A percentile compares a stretch with the other conserved stretches of the same genome.
phyloP scores from a whole-genome alignment of 208 protist species.

The Leishmania tropica region DNA sequence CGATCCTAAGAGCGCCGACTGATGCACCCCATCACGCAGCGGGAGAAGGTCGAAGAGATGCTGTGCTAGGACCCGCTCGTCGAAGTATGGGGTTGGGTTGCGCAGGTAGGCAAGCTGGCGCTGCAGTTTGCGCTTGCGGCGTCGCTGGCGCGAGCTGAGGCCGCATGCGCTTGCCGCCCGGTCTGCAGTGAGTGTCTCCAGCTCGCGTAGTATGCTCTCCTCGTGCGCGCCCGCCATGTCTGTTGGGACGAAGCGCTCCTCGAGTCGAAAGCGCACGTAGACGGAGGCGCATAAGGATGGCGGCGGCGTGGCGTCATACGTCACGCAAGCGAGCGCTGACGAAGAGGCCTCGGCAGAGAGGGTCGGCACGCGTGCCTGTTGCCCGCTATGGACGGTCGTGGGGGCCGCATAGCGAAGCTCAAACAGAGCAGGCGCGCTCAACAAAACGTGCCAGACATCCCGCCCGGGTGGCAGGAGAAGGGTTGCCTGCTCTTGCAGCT shows the following conservation, averaged over 20 bases:
- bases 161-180: constrained; percentile 32
- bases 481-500: constrained; percentile 40
- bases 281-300: constrained; percentile 15
- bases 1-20: constrained; percentile 31
- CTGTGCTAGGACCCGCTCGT: constrained; percentile 73
- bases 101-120: constrained; percentile 63
- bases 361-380: not conserved
- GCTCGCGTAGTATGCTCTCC: constrained; percentile 14
- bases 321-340: not conserved
- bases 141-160: constrained; percentile 32
- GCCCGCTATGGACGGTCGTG: not conserved
- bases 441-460: constrained; percentile 71
- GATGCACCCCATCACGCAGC: constrained; percentile 27
- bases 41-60: constrained; percentile 80
- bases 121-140: constrained; percentile 44
- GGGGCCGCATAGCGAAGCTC: constrained; percentile 1
- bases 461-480: constrained; percentile 51
- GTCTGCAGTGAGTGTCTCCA: constrained; percentile 37
- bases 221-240: constrained; percentile 20
- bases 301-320: not conserved
- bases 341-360: not conserved
- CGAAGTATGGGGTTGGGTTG: constrained; percentile 68
- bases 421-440: constrained; percentile 62
- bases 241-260: constrained; percentile 35
- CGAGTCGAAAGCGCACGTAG: constrained; percentile 50